Evolutionary conservation across 2,329 filamentous ascomycete species (phyloP).

Genomic region (Hirsutella thompsonii): DNA sequence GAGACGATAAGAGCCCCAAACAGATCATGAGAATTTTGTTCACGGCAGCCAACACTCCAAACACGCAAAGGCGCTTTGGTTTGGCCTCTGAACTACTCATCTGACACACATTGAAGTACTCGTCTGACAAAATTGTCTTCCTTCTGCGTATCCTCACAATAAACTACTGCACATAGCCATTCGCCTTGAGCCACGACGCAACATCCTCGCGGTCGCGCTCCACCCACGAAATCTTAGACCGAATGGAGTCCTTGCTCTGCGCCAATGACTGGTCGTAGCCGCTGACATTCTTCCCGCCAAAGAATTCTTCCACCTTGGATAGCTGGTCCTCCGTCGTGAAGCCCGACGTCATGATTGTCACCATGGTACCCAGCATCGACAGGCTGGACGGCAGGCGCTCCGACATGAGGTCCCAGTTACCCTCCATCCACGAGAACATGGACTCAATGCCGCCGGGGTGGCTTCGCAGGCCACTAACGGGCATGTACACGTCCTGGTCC

Average conservation of each 20-base stretch:
- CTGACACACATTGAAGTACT: no score
- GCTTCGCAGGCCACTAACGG: conserved; percentile 63
- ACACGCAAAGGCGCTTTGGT: no score
- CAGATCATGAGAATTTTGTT: no score
- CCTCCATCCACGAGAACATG: conserved; percentile 71
- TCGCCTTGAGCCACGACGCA: conserved; percentile 12
- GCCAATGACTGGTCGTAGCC: conserved; percentile 78
- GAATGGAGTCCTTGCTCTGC: conserved; percentile 77
- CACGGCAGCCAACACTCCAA: no score
- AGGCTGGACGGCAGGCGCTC: conserved; percentile 76
- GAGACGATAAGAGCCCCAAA: no score
- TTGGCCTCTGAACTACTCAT: no score
- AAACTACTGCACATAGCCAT: conserved; percentile 7
- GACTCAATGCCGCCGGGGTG: conserved; percentile 69
- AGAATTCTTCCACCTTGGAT: conserved; percentile 67
- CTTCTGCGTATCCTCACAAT: no score
- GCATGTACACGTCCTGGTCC: conserved; percentile 89
- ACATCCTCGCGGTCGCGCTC: conserved; percentile 12
- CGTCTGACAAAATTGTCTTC: no score
- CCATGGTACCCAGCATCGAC: conserved; percentile 73
- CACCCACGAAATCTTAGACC: conserved; percentile 48
- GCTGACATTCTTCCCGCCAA: conserved; percentile 66
- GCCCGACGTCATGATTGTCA: conserved; percentile 68
- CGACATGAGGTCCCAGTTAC: conserved; percentile 77
- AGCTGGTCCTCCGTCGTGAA: conserved; percentile 71